Evolutionary conservation across 169 alveolate species (phyloP).

Genomic region (Eimeria maxima): DNA sequence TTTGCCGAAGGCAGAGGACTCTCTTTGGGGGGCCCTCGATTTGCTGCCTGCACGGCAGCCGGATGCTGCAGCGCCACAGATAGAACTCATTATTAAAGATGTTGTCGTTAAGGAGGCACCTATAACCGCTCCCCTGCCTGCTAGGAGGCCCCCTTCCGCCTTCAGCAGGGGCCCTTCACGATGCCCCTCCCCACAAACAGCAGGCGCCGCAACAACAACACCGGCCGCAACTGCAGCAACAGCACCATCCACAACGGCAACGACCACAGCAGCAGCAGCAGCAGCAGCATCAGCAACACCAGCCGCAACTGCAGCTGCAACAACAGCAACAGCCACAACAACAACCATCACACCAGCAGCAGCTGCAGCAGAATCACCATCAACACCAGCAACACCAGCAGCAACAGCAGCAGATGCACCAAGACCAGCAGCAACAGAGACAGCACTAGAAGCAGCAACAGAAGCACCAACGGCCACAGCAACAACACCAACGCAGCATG

Average conservation of each 20-base stretch:
- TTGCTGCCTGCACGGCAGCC: not conserved
- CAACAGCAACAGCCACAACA: not conserved
- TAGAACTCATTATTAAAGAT: not conserved
- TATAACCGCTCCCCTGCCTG: slow-evolving; percentile 49
- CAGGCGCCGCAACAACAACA: not conserved
- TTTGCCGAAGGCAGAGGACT: not conserved
- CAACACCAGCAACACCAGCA: not conserved
- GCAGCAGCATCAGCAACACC: slow-evolving; percentile 6
- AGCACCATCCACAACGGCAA: not conserved
- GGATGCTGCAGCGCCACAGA: too few relatives aligned
- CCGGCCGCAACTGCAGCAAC: not conserved
- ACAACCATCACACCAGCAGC: not conserved
- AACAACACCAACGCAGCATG: not conserved
- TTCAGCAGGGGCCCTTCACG: not conserved
- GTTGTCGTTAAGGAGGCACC: slow-evolving; percentile 44
- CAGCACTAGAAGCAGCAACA: not conserved
- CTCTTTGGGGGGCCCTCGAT: slow-evolving; percentile 32
- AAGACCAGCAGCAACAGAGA: not conserved
- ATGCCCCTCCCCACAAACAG: not conserved
- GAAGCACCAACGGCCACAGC: not conserved
- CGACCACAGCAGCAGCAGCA: not conserved
- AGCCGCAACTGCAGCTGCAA: not conserved
- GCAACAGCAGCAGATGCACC: not conserved
- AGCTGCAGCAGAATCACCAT: not conserved
- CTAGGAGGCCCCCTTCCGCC: not conserved